A percentile compares a stretch with the other conserved stretches of the same genome.
Evolutionary conservation across 2,329 filamentous ascomycete genomes (phyloP).

Genomic region (Pestalotiopsis sp.): DNA sequence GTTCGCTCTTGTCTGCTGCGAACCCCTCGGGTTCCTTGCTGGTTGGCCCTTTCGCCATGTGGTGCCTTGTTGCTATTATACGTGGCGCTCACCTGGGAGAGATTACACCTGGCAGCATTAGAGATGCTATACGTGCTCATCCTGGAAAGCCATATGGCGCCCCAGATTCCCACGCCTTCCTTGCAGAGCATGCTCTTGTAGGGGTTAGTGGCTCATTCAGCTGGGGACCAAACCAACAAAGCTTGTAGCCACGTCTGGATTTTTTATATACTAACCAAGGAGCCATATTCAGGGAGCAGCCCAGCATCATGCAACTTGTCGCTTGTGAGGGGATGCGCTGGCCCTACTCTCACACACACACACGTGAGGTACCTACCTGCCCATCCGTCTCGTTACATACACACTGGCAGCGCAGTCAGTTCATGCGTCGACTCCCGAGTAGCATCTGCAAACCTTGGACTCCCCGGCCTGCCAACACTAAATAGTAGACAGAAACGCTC

Average conservation of each 20-base stretch:
- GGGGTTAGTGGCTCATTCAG: not conserved
- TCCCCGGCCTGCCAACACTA: no score
- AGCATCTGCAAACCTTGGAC: no score
- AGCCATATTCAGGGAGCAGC: not conserved
- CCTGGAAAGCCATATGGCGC: not conserved
- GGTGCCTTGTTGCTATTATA: no score
- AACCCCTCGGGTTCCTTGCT: no score
- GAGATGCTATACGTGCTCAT: not conserved
- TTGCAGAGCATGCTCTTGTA: not conserved
- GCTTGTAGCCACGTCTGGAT: not conserved
- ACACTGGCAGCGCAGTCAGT: not conserved
- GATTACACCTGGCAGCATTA: not conserved
- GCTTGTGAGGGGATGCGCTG: no score
- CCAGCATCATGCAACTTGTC: no score
- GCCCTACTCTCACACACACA: no score
- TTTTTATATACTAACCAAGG: not conserved
- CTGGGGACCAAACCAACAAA: not conserved
- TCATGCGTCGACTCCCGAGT: not conserved
- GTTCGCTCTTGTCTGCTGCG: not conserved
- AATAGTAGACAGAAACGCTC: not conserved
- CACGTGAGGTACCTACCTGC: no score
- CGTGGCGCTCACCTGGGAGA: not conserved
- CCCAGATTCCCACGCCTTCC: not conserved
- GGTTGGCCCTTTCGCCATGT: no score
- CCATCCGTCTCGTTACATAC: not conserved